Evolutionary conservation across 805 yeast genomes (phyloP).

Genomic region (Kregervanrija fluxuum): DNA sequence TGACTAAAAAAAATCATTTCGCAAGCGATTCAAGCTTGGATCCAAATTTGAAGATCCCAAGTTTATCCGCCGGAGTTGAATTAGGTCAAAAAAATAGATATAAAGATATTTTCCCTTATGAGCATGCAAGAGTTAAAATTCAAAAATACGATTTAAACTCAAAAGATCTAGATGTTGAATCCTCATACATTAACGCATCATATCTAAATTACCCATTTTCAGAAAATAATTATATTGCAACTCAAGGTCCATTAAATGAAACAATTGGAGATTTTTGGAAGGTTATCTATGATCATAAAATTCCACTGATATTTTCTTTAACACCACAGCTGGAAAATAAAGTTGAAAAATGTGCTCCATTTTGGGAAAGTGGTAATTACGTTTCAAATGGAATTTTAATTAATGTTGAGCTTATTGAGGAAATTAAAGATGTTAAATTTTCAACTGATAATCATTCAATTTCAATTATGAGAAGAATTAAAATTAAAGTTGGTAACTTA

Average conservation of each 20-base stretch:
- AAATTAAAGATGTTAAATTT: slow-evolving; percentile 21
- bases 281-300: slow-evolving; percentile 55
- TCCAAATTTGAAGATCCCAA: slow-evolving; percentile 28
- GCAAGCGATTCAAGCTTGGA: slow-evolving; percentile 4
- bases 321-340: slow-evolving; percentile 73
- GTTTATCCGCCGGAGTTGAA: slow-evolving; percentile 71
- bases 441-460: slow-evolving; percentile 15
- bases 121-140: slow-evolving; percentile 72
- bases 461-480: slow-evolving; percentile 36
- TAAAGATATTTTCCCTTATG: slow-evolving; percentile 82
- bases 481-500: slow-evolving; percentile 28
- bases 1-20: slow-evolving; percentile 19
- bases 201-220: slow-evolving; percentile 43
- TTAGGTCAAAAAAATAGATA: slow-evolving; percentile 77
- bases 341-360: slow-evolving; percentile 73
- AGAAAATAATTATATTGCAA: slow-evolving; percentile 57
- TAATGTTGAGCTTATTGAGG: slow-evolving; percentile 19
- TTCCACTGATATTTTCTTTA: slow-evolving; percentile 64
- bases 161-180: slow-evolving; percentile 32
- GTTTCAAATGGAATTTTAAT: slow-evolving; percentile 21
- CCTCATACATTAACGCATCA: slow-evolving; percentile 77
- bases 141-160: slow-evolving; percentile 17
- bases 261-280: slow-evolving; percentile 86
- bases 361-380: slow-evolving; percentile 64
- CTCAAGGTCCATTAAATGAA: slow-evolving; percentile 77